Evolutionary conservation across 139 green algal species (phyloP), one percentile per base, ranked within the genome.

Genomic region (Chlorella sp.): DNA sequence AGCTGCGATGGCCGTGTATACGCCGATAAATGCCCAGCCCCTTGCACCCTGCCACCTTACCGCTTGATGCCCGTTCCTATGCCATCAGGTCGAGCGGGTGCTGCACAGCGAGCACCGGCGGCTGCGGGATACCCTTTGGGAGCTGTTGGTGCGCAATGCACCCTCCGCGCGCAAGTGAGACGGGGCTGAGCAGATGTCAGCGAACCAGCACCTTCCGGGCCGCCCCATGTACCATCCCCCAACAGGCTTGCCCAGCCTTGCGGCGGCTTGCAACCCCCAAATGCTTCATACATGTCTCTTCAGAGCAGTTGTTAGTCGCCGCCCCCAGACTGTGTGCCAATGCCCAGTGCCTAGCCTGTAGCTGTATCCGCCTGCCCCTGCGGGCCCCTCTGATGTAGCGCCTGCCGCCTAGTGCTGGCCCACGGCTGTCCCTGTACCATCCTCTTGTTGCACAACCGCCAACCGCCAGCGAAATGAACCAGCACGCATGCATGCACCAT

Each of bases 81-180:
- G 44, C 44, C 44, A 51, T 51, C 70, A 78, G 70, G 78, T 83
- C 41, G 4, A 62, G 39, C 5, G n/a, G 0, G 65, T 74, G 39
- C 63, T 83, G 55, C 34, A 65, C 28, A 18, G 18, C 6, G 74
- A 88, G 57, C 74, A 83, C 30, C 74, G 64, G 23, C 68, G 41
- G 55, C 65, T 89, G 51, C 51, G 85, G 36, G 51, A 60, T 30
- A 86, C 57, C 26, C 71, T 83, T 0, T 85, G 69, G 68, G 34
- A 75, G 68, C 56, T 82, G 74, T 38, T 82, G 30, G 38, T 78
- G 3, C 75, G 25, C 12, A 36, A 87, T 25, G 55, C 82, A 9
- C 71, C 70, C 21, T 63, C 23, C 12, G 44, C 82, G 28, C 63
- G 83, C 13, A 51, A n/a, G 69, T 17, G 70, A 57, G 36, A 21